phyloP scores from a whole-genome alignment of 2,329 filamentous ascomycete species.

The Elsinoe batatas region DNA sequence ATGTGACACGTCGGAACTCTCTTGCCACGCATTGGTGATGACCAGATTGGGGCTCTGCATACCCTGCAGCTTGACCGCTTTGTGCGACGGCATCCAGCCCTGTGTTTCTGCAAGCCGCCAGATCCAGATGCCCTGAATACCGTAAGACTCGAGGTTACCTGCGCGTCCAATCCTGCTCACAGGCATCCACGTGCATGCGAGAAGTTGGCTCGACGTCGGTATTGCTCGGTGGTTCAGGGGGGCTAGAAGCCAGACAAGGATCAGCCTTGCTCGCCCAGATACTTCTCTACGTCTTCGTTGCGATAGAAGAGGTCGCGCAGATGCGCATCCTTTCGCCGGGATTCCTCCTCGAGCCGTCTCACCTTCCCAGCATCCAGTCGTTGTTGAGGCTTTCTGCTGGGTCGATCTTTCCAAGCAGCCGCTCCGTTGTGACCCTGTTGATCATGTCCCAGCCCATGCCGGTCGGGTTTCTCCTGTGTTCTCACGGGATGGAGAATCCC shows the following conservation, averaged over 20 bases:
- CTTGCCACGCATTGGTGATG: neutral
- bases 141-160: neutral
- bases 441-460: constrained; percentile 55
- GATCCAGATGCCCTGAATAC: neutral
- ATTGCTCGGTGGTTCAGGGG: too few species aligned
- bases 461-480: constrained; percentile 60
- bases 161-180: neutral
- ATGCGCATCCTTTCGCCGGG: constrained; percentile 36
- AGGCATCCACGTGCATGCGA: too few species aligned
- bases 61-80: neutral
- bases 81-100: neutral
- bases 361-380: constrained; percentile 62
- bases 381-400: constrained; percentile 10
- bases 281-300: constrained; percentile 64
- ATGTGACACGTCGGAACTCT: neutral
- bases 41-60: neutral
- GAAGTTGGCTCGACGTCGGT: too few species aligned
- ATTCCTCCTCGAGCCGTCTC: constrained; percentile 50
- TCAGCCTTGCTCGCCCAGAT: constrained; percentile 42
- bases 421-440: constrained; percentile 10
- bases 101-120: neutral
- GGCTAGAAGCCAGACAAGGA: too few species aligned
- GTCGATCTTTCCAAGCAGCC: neutral
- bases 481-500: constrained; percentile 72
- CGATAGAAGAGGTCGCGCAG: constrained; percentile 64